These are phyloP conservation scores for Berberis thunbergii DNA, from an alignment of 164 flowering plant species.

Conservation along the genomic window DNA sequence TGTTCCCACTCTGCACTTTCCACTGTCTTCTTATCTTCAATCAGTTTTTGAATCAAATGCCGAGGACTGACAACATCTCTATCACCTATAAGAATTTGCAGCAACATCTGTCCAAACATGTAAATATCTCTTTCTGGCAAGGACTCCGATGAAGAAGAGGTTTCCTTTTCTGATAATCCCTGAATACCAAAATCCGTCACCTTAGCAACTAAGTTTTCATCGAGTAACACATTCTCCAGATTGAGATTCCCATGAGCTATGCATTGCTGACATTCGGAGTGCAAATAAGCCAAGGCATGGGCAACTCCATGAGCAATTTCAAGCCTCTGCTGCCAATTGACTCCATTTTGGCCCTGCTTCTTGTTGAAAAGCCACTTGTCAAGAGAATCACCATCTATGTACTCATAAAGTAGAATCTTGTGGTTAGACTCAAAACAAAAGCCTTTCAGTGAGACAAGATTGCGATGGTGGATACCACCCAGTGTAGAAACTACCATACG, in stretches of 20 bases:
- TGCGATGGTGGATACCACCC: constrained; percentile 41
- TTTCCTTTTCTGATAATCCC: constrained; percentile 16
- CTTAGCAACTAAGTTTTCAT: constrained; percentile 39
- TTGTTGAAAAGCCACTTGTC: constrained; percentile 32
- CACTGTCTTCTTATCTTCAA: constrained; percentile 12
- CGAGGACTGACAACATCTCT: constrained; percentile 19
- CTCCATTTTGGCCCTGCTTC: constrained; percentile 8
- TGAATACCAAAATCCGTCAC: constrained; percentile 40
- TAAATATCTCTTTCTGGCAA: constrained; percentile 39
- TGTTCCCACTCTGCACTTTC: constrained; percentile 17
- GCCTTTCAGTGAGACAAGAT: constrained; percentile 40
- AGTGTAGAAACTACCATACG: constrained; percentile 32
- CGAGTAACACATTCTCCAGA: constrained; percentile 43
- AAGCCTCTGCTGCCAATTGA: constrained; percentile 28
- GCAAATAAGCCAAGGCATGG: constrained; percentile 43
- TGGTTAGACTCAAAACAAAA: constrained; percentile 40
- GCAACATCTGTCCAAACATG: constrained; percentile 38
- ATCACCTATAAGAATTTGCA: constrained; percentile 27
- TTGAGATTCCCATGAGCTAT: constrained; percentile 46
- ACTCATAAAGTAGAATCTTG: constrained; percentile 34
- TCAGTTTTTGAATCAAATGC: constrained; percentile 9
- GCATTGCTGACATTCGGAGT: constrained; percentile 37
- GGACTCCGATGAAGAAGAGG: constrained; percentile 30
- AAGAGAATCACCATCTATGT: constrained; percentile 31
- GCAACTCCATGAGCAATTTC: constrained; percentile 44